Conservation (phyloP, 2,329 filamentous ascomycete genomes). For the Pestalotiopsis sp. region DNA sequence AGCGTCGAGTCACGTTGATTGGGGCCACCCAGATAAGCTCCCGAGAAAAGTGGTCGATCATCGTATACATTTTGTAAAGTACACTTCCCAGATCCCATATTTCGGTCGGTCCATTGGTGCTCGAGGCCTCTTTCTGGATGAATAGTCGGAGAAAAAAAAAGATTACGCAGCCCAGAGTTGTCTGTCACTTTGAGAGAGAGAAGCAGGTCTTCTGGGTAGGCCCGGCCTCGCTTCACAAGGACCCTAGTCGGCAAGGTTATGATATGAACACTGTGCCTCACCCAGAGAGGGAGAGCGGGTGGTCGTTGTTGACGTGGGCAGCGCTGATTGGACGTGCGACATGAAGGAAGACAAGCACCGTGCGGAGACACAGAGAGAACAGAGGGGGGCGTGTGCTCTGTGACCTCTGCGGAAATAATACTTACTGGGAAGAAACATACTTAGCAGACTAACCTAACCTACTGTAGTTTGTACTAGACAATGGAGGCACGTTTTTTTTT, state of each 20-base stretch:
- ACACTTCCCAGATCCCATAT: neutral
- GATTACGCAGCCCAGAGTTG: constrained; percentile 17
- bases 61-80: neutral
- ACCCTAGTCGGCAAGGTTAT: constrained; percentile 14
- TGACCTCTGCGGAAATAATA: neutral
- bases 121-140: constrained; percentile 21
- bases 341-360: constrained; percentile 18
- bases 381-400: neutral
- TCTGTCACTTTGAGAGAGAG: constrained; percentile 21
- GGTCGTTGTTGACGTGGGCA: constrained; percentile 36
- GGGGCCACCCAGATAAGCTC: neutral
- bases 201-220: constrained; percentile 15
- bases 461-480: no score
- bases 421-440: neutral
- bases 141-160: neutral
- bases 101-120: constrained; percentile 26
- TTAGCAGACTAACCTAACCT: no score
- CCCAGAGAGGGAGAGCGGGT: constrained; percentile 19
- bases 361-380: constrained; percentile 21
- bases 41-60: constrained; percentile 4
- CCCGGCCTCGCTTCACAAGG: constrained; percentile 22
- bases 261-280: constrained; percentile 1
- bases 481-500: neutral
- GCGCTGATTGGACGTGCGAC: constrained; percentile 31
- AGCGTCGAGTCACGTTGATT: neutral